A percentile compares a stretch with the other conserved stretches of the same genome.
phyloP scores from a whole-genome alignment of 1,139 yeast genomes.

The Debaryomyces coudertii region DNA sequence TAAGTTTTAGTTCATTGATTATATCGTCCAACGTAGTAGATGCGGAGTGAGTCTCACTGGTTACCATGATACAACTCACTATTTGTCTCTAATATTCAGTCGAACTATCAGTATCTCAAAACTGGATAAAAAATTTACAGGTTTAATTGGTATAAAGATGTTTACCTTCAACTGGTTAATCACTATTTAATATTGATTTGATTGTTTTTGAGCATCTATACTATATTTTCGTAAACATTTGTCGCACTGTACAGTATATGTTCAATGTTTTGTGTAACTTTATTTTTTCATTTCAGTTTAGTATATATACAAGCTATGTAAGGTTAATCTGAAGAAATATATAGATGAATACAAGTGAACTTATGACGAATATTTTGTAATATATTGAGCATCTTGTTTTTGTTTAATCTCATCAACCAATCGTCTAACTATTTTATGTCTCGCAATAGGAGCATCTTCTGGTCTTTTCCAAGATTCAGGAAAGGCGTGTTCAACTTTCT shows the following conservation, averaged over 20 bases:
- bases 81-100: constrained; percentile 2
- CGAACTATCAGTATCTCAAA: background rate
- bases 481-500: constrained; percentile 52
- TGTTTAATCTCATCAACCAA: constrained; percentile 40
- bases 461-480: constrained; percentile 90
- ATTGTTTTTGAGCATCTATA: background rate
- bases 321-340: background rate
- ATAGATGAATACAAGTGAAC: background rate
- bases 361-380: constrained; percentile 22
- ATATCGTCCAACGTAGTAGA: constrained; percentile 54
- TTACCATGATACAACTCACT: constrained; percentile 17
- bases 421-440: constrained; percentile 34
- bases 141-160: background rate
- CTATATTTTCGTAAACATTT: background rate
- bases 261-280: constrained; percentile 1
- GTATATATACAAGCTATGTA: constrained; percentile 12
- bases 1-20: constrained; percentile 52
- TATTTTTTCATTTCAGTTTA: background rate
- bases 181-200: background rate
- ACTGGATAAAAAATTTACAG: background rate
- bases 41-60: constrained; percentile 31
- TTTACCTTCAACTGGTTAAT: background rate
- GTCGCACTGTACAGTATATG: background rate
- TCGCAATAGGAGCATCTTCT: constrained; percentile 56
- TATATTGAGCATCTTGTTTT: constrained; percentile 37